These are phyloP conservation scores for Barnettozyma hawaiiensis DNA, from an alignment of 1,139 yeast species.

Conservation along the genomic window DNA sequence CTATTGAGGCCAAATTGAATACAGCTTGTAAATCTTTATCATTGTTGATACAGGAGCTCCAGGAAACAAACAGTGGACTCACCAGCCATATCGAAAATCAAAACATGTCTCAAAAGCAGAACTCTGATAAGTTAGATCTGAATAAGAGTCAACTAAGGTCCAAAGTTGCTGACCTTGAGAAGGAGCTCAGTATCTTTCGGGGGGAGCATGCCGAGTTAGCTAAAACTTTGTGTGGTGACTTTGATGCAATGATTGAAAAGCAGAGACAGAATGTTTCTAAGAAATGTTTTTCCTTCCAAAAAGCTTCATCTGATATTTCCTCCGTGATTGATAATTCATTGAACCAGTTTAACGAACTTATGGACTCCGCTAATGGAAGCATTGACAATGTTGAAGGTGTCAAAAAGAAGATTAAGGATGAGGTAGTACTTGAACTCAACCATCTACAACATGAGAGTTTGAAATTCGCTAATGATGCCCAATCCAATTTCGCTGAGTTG, in stretches of 20 bases:
- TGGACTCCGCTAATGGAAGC: slow-evolving; percentile 1
- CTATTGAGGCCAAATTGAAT: slow-evolving; percentile 20
- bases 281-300: slow-evolving; percentile 8
- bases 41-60: slow-evolving; percentile 12
- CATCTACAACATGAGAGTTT: neutral
- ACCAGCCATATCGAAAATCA: slow-evolving; percentile 18
- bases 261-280: slow-evolving; percentile 14
- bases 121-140: slow-evolving; percentile 10
- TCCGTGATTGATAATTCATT: slow-evolving; percentile 9
- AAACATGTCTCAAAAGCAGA: slow-evolving; percentile 10
- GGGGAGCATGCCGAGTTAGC: neutral
- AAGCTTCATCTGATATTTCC: slow-evolving; percentile 5
- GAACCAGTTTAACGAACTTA: slow-evolving; percentile 4
- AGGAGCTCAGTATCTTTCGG: slow-evolving; percentile 1
- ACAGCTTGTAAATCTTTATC: slow-evolving; percentile 12
- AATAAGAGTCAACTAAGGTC: slow-evolving; percentile 8
- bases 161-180: slow-evolving; percentile 6
- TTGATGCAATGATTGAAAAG: slow-evolving; percentile 6
- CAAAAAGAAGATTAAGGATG: slow-evolving; percentile 14
- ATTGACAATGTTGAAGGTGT: slow-evolving; percentile 15
- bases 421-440: slow-evolving; percentile 12
- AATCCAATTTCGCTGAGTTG: neutral
- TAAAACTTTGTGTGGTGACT: neutral
- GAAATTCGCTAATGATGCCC: neutral
- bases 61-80: slow-evolving; percentile 18